These are phyloP conservation scores for Hortiboletus flavorubellus DNA, from an alignment of 768 basidiomycete genomes.

Conservation along the genomic window DNA sequence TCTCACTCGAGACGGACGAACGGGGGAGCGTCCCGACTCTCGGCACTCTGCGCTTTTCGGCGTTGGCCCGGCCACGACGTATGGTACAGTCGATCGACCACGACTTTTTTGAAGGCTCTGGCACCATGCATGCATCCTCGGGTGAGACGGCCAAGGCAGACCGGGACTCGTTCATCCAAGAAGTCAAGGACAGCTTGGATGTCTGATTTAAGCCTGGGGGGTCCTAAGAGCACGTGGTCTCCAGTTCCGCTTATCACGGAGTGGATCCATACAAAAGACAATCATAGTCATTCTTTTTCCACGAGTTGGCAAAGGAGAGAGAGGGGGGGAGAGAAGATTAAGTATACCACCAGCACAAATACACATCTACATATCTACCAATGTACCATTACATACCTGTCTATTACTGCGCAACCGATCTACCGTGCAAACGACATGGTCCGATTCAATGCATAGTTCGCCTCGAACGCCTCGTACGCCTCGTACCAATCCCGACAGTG, in stretches of 20 bases:
- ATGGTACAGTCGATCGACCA: background rate
- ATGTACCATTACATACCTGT: background rate
- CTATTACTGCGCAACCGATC: background rate
- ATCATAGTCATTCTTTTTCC: background rate
- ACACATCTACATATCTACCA: background rate
- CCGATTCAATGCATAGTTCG: conserved; percentile 19
- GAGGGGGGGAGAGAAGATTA: background rate
- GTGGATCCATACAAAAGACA: background rate
- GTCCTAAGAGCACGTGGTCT: background rate
- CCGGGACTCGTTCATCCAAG: conserved; percentile 11
- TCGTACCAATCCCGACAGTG: conserved; percentile 21
- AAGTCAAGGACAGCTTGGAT: background rate
- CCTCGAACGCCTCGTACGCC: conserved; percentile 23
- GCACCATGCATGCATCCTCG: conserved; percentile 5
- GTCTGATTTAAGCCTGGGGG: background rate
- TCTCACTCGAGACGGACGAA: conserved; percentile 19
- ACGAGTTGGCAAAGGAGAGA: background rate
- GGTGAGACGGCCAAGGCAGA: conserved; percentile 1
- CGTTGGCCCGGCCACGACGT: background rate
- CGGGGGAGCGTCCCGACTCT: background rate
- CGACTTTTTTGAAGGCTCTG: conserved; percentile 4
- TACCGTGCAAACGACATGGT: conserved; percentile 11
- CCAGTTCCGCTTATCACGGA: background rate
- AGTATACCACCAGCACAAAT: no score
- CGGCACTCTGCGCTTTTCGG: conserved; percentile 14